Evolutionary conservation across 768 basidiomycete species (phyloP).

Genomic region (Amanita pallidorosea): DNA sequence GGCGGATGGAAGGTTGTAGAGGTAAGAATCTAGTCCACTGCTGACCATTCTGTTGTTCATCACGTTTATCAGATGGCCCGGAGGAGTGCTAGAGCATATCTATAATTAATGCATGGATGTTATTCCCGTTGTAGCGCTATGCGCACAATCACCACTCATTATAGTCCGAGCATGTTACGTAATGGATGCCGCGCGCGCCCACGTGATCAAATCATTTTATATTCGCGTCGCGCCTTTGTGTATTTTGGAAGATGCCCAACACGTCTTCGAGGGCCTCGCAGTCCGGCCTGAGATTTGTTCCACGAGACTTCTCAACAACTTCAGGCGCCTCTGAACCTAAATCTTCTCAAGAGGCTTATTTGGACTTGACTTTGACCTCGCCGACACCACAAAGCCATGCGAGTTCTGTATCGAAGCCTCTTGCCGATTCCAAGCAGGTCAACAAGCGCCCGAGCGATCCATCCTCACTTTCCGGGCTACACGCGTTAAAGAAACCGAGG

Average conservation of each 20-base stretch:
- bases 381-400: conserved; percentile 5
- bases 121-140: not conserved
- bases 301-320: conserved; percentile 50
- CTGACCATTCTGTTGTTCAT: conserved; percentile 1
- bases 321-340: conserved; percentile 14
- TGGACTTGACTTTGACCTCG: conserved; percentile 26
- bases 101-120: conserved; percentile 15
- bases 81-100: conserved; percentile 35
- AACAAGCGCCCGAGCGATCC: conserved; percentile 29
- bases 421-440: conserved; percentile 14
- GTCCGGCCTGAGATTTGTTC: conserved; percentile 53
- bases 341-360: conserved; percentile 32
- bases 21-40: conserved; percentile 33
- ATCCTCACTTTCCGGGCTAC: conserved; percentile 11
- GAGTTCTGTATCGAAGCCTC: not conserved
- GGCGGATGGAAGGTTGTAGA: conserved; percentile 98
- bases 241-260: not conserved
- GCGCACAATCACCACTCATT: conserved; percentile 18
- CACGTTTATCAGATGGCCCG: conserved; percentile 25
- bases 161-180: not conserved
- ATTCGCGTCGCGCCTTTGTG: conserved; percentile 3
- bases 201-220: conserved; percentile 10
- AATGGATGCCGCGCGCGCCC: conserved; percentile 2
- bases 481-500: conserved; percentile 40
- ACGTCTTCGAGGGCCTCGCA: conserved; percentile 14